Base-by-base conservation (phyloP, 2,329 filamentous ascomycete genomes). In the Hymenoscyphus repandus region DNA sequence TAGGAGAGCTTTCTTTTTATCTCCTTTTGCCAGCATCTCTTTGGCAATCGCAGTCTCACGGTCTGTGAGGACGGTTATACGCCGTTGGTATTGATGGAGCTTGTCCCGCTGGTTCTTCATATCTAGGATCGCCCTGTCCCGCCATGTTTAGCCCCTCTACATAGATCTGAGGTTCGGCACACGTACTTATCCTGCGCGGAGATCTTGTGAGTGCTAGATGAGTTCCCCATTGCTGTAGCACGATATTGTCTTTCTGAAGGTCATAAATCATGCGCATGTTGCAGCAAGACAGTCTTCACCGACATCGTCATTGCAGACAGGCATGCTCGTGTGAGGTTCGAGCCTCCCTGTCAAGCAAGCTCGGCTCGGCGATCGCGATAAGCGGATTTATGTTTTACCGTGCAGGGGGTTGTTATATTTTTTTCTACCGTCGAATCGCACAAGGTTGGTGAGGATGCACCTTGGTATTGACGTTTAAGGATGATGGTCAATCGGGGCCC, bases 31-130 rank as follows among this genome's bases (percentile, higher is more conserved):
- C 17, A 97, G 78, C 72, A 95, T 91, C 73, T 89, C 79, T 59
- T 82, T 83, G 18, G 93, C 92, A 51, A 96, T 86, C 41, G 84
- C 86, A 44, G 87, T 96, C 72, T 99, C 92, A 58, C 86, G 86
- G 66, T 85, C 80, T 6, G 92, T 96, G 34, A 99, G 82, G 46
- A 88, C 77, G 33, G 84, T 86, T 66, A 99, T 93, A 64, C 88
- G 87, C 64, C 87, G 86, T 71, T 96, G 92, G 74, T 97, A 97
- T 69, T 95, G 90, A 65, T 95, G 91, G 3, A 99, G 85, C 70
- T 90, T 95, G 76, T 99, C 93, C 69, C 93, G 91, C 74, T 97
- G 92, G 71, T 83, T 90, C 75, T 97, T 97, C 74, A 97, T 87
- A 72, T 97, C 91, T 65, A 97, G 86, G 71, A 97, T 96, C 53